Conservation (phyloP, 352 stramenopile species). For the Phytophthora sansomeana region DNA sequence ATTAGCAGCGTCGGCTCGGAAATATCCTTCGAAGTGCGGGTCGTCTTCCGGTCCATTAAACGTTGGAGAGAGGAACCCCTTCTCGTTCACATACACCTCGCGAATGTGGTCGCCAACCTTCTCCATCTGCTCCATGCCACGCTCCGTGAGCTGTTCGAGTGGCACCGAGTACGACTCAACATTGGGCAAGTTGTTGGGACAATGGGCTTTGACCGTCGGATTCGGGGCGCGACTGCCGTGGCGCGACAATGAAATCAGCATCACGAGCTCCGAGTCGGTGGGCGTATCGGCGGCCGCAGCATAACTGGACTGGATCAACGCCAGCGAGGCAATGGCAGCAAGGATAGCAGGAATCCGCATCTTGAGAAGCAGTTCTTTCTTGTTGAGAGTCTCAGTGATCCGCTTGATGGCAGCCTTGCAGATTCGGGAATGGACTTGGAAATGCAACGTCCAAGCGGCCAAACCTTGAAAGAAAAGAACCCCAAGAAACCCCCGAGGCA, state of each 20-base stretch:
- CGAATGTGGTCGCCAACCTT: conserved; percentile 67
- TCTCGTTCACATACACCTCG: conserved; percentile 73
- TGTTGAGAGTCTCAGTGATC: background rate
- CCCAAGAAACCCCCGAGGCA: conserved; percentile 30
- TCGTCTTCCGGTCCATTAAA: conserved; percentile 68
- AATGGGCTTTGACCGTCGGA: conserved; percentile 64
- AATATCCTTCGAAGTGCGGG: conserved; percentile 77
- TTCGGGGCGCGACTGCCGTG: conserved; percentile 81
- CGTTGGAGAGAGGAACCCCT: conserved; percentile 67
- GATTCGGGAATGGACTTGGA: conserved; percentile 29
- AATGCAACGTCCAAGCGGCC: background rate
- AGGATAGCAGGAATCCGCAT: conserved; percentile 44
- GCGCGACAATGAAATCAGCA: conserved; percentile 73
- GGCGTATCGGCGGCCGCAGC: background rate
- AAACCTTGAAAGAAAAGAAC: conserved; percentile 26
- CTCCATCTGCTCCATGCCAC: conserved; percentile 78
- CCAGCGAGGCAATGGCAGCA: conserved; percentile 29
- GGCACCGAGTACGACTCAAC: conserved; percentile 67
- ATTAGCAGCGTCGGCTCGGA: conserved; percentile 72
- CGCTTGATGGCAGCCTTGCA: conserved; percentile 15
- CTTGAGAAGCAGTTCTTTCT: conserved; percentile 15
- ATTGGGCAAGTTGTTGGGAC: conserved; percentile 73
- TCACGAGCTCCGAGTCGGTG: conserved; percentile 61
- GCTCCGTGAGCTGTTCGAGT: conserved; percentile 77
- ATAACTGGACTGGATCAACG: conserved; percentile 18